Percentiles rank a stretch among this genome's conserved stretches.
phyloP scores from a whole-genome alignment of 2,329 filamentous ascomycete species.

The Aspergillus amoenus region DNA sequence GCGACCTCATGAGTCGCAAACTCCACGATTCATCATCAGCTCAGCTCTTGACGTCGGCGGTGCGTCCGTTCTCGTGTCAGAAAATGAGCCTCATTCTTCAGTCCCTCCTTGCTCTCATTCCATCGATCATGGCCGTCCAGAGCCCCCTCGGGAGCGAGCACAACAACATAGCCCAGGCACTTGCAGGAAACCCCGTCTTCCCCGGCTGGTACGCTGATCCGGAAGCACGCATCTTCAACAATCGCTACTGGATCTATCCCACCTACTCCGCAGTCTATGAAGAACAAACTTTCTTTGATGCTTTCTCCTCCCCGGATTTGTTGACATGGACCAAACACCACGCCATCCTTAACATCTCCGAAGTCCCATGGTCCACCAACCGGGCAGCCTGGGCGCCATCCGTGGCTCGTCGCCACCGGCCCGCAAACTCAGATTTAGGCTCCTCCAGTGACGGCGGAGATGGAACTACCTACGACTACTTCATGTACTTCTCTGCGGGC shows the following conservation, averaged over 20 bases:
- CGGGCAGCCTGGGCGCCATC: constrained; percentile 52
- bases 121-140: constrained; percentile 2
- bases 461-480: constrained; percentile 37
- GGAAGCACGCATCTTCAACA: constrained; percentile 49
- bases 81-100: constrained; percentile 1
- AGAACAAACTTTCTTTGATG: constrained; percentile 52
- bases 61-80: neutral
- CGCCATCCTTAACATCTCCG: constrained; percentile 42
- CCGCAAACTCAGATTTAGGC: neutral
- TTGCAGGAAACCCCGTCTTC: constrained; percentile 47
- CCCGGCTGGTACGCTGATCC: constrained; percentile 55
- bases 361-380: constrained; percentile 46
- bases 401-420: constrained; percentile 29
- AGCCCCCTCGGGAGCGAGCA: neutral
- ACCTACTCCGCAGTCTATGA: constrained; percentile 48
- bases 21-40: neutral
- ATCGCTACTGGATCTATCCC: constrained; percentile 51
- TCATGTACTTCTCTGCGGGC: constrained; percentile 53
- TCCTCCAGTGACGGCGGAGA: neutral
- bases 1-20: neutral
- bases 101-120: neutral
- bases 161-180: neutral
- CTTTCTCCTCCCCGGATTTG: constrained; percentile 52
- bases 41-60: neutral
- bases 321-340: constrained; percentile 51